These are phyloP conservation scores for Cucurbita pepo DNA, from an alignment of 306 rosid species.

Conservation along the genomic window DNA sequence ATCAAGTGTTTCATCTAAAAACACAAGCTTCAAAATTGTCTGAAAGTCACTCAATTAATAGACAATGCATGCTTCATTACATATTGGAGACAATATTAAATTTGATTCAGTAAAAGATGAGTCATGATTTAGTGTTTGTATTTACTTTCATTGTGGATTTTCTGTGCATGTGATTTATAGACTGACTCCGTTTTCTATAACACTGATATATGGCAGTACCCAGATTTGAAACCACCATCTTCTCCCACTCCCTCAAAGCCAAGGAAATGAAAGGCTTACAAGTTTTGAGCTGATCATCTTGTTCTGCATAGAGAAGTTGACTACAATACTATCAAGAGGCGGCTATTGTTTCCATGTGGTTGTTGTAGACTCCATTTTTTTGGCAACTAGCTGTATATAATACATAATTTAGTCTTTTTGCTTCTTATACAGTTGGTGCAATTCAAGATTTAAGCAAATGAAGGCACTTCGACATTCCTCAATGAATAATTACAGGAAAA, in stretches of 20 bases:
- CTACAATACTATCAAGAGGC: background rate
- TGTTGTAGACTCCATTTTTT: background rate
- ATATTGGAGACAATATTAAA: background rate
- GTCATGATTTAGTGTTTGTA: background rate
- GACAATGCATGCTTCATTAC: background rate
- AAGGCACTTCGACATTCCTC: background rate
- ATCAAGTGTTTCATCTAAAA: background rate
- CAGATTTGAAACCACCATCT: slow-evolving; percentile 73
- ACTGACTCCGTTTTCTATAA: background rate
- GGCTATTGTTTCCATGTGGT: background rate
- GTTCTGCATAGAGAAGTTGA: background rate
- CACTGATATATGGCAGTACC: slow-evolving; percentile 33
- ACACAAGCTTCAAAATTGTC: background rate
- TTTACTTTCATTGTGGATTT: background rate
- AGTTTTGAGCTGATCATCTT: background rate
- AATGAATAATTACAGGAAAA: background rate
- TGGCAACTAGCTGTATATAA: background rate
- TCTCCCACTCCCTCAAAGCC: slow-evolving; percentile 70
- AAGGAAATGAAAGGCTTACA: slow-evolving; percentile 5
- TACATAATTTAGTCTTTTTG: background rate
- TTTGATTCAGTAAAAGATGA: background rate
- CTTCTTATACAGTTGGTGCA: background rate
- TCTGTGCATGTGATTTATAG: background rate
- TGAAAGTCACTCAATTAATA: background rate
- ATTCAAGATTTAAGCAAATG: background rate